Base-by-base conservation (phyloP, 208 protist genomes). In the Trypanosomatidae sp. region DNA sequence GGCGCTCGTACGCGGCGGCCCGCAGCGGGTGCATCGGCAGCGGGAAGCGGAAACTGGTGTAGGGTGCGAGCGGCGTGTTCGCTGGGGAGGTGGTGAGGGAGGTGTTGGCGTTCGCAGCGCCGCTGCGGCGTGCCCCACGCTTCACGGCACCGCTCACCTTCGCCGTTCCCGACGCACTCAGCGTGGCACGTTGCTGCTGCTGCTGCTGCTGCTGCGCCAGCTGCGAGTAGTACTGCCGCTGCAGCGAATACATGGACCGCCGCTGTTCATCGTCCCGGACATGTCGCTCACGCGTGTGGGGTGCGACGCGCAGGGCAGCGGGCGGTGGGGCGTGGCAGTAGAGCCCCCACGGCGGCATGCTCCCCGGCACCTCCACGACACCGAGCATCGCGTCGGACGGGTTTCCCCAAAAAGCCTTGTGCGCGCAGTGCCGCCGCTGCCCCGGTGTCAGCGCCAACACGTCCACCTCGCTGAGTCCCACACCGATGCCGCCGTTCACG, bases 311-410 rank as follows among this genome's bases (percentile, higher is more conserved):
- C n/a, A 53, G 25, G 5, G 73, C 28, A 25, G 33, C 43, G 15
- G 58, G 46, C 4, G 75, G 52, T 17, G 25, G 30, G 7, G 17
- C 52, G 44, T 62, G 15, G 36, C 62, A 77, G 71, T 56, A 77
- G 7, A 86, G 59, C 3, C 62, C 62, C 81, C 77, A 89, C 22
- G 87, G 82, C 52, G 80, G 52, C 28, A 62, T 69, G 73, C 82
- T 80, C 17, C 84, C 87, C 0, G 80, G 72, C 46, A 83, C 74
- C n/a, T 83, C 77, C 39, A 72, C 79, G 30, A 80, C 74, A 41
- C 81, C 77, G 30, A 83, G 53, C 78, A 88, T 87, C 30, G 80
- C 74, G 46, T 87, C 76, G 5, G 82, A 83, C 1, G 87, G 84
- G 47, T 72, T 64, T 3, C 81, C 66, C 87, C 84, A 92, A 53